Base-by-base conservation (phyloP, 495 filamentous ascomycete genomes). In the Lepidopterella palustris region DNA sequence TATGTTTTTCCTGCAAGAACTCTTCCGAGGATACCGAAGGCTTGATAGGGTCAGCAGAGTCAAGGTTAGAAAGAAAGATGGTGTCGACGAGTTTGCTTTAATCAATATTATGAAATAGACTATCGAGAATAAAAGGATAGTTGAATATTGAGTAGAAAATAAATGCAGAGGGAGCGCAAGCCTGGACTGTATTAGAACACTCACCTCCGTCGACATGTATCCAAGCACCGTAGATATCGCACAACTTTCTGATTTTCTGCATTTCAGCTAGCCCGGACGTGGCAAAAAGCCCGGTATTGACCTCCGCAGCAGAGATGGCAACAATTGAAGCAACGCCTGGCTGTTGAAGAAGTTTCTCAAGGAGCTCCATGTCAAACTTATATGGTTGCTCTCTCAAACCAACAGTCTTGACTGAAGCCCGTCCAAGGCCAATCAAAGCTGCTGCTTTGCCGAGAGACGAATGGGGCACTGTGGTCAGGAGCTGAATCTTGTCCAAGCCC, bases 241-340 rank as follows among this genome's bases (percentile, higher is more conserved):
- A 91, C 24, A 96, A 66, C 1, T 71, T 70, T 61, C 91, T 78
- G 39, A 96, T 71, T 47, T 76, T 70, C 45, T 70, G 72, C 78
- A 96, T 81, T 11, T 90, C 82, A 15, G 74, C 72, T 10, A 76
- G 27, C 9, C 79, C 78, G 24, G 72, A 71, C 18, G 84, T 88
- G 2, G 88, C 88, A 72, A 93, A 97, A 5, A 80, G 75, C 1
- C 92, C 92, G 3, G 90, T 95, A 64, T 97, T 97, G 35, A 97
- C 89, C 75, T 97, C 92, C 6, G 88, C 90, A 24, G 84, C 85
- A 24, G 89, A 91, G 6, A 95, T 74, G 13, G 79, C 87, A 2
- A 96, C 79, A 55, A 97, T 90, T 45, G 78, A 87, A 10, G 79
- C 89, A 24, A 78, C 79, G 15, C 79, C 77, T 3, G 70, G 29